Evolutionary conservation across 1,284 basidiomycete genomes (phyloP), one percentile per base, ranked within the genome.

Genomic region (Puccinia triticina): DNA sequence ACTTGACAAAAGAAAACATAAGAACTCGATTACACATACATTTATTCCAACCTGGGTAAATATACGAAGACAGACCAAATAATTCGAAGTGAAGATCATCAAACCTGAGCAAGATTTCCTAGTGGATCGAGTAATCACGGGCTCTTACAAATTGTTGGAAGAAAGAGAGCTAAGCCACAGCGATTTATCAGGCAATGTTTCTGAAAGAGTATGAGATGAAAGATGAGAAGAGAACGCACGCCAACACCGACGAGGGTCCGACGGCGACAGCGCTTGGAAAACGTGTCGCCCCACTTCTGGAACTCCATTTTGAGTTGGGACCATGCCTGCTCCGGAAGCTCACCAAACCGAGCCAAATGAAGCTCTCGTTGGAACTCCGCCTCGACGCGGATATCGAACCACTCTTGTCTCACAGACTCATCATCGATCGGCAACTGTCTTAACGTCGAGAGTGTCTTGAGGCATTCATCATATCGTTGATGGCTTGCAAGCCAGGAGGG

Each of bases 401-500:
- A 84, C 76, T 85, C 85, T 71, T 83, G 82, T 64, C 79, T 83
- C 5, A 85, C 84, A 29, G 64, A 55, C 18, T 46, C 16, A 71
- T 85, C 83, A 43, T 67, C 61, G 0, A 46, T 40, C 23, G 77
- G 66, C 26, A 84, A 72, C 46, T 78, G 69, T 14, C 84, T 75
- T 18, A 84, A 37, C 8, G 64, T 74, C n/a, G 59, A 73, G 2
- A 85, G 73, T 0, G 80, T 79, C 10, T 67, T 57, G 16, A 85
- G 81, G 40, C 75, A 83, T 78, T 85, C 83, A 46, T 84, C 29
- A 69, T 83, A 57, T 40, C 83, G 32, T 18, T 84, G 83, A 40
- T 82, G 66, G 50, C 50, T 55, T n/a, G 84, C 84, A 43, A 85
- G 82, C 84, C 84, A 85, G 12, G 84, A 78, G 18, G 84, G 84